These are phyloP conservation scores for Knufia fluminis DNA, from an alignment of 2,329 filamentous ascomycete genomes.

Conservation along the genomic window DNA sequence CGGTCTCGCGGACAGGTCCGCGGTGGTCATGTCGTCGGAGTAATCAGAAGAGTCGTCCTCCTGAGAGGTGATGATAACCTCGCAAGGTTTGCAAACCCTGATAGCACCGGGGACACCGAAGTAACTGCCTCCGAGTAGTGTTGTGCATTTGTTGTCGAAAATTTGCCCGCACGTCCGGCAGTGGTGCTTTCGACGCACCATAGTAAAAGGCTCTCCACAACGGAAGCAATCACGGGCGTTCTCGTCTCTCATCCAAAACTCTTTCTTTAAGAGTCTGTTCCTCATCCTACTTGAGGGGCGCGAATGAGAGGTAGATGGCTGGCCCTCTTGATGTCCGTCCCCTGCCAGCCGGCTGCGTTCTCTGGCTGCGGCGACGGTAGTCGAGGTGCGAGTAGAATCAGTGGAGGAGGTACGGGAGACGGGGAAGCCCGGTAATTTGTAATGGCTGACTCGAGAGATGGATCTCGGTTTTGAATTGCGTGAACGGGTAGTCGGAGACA, in stretches of 20 bases:
- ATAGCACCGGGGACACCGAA: constrained; percentile 81
- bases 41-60: constrained; percentile 89
- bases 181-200: constrained; percentile 92
- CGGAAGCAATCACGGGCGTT: constrained; percentile 96
- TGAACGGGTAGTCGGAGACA: constrained; percentile 16
- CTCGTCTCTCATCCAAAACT: constrained; percentile 99
- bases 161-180: constrained; percentile 95
- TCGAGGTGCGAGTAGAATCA: constrained; percentile 30
- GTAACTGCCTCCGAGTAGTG: constrained; percentile 73
- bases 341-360: neutral
- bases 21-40: constrained; percentile 50
- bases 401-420: constrained; percentile 33
- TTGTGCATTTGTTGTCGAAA: constrained; percentile 93
- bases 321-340: constrained; percentile 4
- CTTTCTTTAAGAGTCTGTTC: constrained; percentile 80
- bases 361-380: constrained; percentile 14
- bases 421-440: constrained; percentile 37
- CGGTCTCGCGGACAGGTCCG: constrained; percentile 17
- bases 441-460: constrained; percentile 33
- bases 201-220: constrained; percentile 81
- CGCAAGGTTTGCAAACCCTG: constrained; percentile 85
- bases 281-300: constrained; percentile 55
- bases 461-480: constrained; percentile 12
- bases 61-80: constrained; percentile 80
- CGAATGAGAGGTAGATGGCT: constrained; percentile 39